Evolutionary conservation across 305 asterid species (phyloP).

Genomic region (Fraxinus xanthoxyloides): DNA sequence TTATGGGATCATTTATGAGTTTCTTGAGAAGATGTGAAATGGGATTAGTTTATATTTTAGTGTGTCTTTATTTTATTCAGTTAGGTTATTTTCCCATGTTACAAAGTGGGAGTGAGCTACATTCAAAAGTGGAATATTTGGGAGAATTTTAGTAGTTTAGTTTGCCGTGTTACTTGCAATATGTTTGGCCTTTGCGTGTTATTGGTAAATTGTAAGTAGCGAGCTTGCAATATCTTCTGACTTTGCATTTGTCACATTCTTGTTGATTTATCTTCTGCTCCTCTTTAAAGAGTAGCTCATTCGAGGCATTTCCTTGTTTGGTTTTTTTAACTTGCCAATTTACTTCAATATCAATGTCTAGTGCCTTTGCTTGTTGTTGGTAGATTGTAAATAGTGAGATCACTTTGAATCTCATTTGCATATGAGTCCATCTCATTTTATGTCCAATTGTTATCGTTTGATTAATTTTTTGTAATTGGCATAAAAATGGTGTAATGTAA

Average conservation of each 20-base stretch:
- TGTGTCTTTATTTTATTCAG: not conserved
- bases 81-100: not conserved
- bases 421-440: too few species aligned
- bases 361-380: constrained; percentile 22
- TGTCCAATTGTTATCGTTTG: too few species aligned
- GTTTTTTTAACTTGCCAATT: constrained; percentile 32
- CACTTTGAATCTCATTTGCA: too few species aligned
- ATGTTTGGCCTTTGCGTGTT: not conserved
- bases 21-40: not conserved
- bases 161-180: too few species aligned
- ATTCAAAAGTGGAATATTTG: too few species aligned
- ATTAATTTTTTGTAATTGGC: too few species aligned
- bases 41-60: not conserved
- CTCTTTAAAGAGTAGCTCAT: constrained; percentile 35
- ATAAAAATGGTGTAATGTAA: too few species aligned
- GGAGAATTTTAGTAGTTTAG: not conserved
- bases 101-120: too few species aligned
- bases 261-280: constrained; percentile 40
- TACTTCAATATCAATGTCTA: constrained; percentile 28
- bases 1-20: not conserved
- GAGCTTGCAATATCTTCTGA: constrained; percentile 20
- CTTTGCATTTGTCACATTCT: constrained; percentile 38
- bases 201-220: not conserved
- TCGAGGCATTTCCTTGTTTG: constrained; percentile 28
- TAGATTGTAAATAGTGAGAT: too few species aligned